A percentile compares a stretch with the other conserved stretches of the same genome.
Conservation (phyloP, 306 rosid species). For the Malus fusca region DNA sequence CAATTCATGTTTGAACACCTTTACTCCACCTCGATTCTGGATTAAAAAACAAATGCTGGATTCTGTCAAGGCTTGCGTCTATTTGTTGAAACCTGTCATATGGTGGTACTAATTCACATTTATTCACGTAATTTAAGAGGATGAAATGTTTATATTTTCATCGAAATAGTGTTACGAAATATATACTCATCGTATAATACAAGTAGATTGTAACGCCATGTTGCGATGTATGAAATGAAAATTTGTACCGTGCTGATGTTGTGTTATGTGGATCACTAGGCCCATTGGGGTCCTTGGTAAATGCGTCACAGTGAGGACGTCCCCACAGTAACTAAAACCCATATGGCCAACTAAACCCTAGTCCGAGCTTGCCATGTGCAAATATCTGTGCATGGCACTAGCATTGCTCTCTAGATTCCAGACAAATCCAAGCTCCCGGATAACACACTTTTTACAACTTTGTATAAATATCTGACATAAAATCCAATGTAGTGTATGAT, state of each 20-base stretch:
- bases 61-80: background rate
- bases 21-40: no score
- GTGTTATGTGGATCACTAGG: conserved; percentile 5
- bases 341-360: background rate
- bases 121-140: background rate
- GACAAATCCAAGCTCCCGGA: background rate
- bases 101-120: no score
- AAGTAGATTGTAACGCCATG: background rate
- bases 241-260: background rate
- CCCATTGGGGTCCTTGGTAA: background rate
- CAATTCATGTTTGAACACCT: no score
- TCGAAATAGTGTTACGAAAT: no score
- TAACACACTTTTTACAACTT: background rate
- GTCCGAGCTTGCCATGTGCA: conserved; percentile 5
- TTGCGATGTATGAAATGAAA: no score
- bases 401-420: conserved; percentile 8
- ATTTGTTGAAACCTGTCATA: background rate
- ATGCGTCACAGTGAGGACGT: background rate
- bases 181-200: no score
- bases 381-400: background rate
- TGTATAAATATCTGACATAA: background rate
- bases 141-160: no score
- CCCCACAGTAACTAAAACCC: background rate
- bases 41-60: background rate
- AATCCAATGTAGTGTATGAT: no score